Evolutionary conservation across 129 eudicot species (phyloP).

Genomic region (Pulicaria dysenterica): DNA sequence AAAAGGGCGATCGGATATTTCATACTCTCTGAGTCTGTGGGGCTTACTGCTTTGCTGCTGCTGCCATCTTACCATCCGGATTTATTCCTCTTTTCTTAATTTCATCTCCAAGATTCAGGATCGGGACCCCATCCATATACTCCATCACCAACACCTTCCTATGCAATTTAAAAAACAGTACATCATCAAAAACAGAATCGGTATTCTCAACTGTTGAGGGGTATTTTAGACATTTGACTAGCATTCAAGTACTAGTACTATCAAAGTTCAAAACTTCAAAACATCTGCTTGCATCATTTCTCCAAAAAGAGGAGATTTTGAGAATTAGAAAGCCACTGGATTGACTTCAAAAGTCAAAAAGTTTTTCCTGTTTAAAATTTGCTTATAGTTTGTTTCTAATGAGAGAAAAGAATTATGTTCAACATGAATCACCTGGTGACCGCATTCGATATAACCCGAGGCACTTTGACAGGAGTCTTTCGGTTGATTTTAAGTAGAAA

Average conservation of each 20-base stretch:
- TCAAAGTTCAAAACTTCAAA: no score
- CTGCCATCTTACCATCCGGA: conserved; percentile 81
- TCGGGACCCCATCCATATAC: conserved; percentile 85
- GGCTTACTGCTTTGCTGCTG: conserved; percentile 97
- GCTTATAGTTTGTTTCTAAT: no score
- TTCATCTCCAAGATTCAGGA: conserved; percentile 92
- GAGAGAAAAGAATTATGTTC: background rate
- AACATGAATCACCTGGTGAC: conserved; percentile 62
- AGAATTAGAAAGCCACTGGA: background rate
- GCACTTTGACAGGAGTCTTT: conserved; percentile 78
- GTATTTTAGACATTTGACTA: conserved; percentile 14
- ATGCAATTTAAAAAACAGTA: background rate
- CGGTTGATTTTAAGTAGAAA: conserved; percentile 59
- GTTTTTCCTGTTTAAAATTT: background rate
- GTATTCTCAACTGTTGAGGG: conserved; percentile 2
- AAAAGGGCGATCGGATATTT: conserved; percentile 22
- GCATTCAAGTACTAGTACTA: background rate
- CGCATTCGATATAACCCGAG: conserved; percentile 54
- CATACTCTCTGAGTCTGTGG: conserved; percentile 50
- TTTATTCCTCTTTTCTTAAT: conserved; percentile 83
- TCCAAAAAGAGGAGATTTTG: background rate
- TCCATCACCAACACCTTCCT: conserved; percentile 98
- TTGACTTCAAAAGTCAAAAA: conserved; percentile 2
- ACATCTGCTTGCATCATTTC: background rate
- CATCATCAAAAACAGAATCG: background rate